These are phyloP conservation scores for Starmera caribaea DNA, from an alignment of 805 yeast species.

Conservation along the genomic window DNA sequence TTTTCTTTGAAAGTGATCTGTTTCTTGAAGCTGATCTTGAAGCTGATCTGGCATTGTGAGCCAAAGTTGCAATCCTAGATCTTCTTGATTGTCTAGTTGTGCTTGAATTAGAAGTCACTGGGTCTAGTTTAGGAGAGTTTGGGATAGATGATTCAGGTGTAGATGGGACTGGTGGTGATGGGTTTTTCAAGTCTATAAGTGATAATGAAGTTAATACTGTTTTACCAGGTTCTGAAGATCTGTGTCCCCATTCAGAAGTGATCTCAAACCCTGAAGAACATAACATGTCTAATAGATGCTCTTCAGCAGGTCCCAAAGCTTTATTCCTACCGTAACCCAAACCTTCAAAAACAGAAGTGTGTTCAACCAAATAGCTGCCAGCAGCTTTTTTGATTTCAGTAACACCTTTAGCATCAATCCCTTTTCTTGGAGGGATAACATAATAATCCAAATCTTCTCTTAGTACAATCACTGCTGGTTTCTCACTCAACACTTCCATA, in stretches of 20 bases:
- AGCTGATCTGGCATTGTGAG: slow-evolving; percentile 47
- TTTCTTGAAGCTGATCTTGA: slow-evolving; percentile 47
- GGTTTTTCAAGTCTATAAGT: slow-evolving; percentile 46
- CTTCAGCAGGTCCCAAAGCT: slow-evolving; percentile 80
- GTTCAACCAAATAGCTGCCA: slow-evolving; percentile 52
- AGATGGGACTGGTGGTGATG: slow-evolving; percentile 10
- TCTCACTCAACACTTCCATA: slow-evolving; percentile 58
- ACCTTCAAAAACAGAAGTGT: slow-evolving; percentile 67
- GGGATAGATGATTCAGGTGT: slow-evolving; percentile 12
- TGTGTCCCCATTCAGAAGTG: slow-evolving; percentile 73
- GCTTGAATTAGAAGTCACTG: slow-evolving; percentile 29
- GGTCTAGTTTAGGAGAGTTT: slow-evolving; percentile 32
- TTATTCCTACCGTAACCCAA: slow-evolving; percentile 51
- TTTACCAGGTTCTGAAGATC: slow-evolving; percentile 80
- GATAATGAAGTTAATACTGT: slow-evolving; percentile 82
- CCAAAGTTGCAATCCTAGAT: slow-evolving; percentile 53
- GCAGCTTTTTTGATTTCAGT: slow-evolving; percentile 61
- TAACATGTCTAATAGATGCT: slow-evolving; percentile 88
- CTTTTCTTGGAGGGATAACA: slow-evolving; percentile 68
- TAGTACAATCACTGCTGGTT: slow-evolving; percentile 85
- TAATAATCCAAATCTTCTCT: slow-evolving; percentile 93
- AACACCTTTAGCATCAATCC: slow-evolving; percentile 49
- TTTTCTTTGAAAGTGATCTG: slow-evolving; percentile 28
- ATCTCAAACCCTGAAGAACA: slow-evolving; percentile 76
- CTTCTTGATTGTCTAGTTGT: slow-evolving; percentile 29